A percentile compares a stretch with the other conserved stretches of the same genome.
phyloP scores from a whole-genome alignment of 2,329 filamentous ascomycete genomes.

The Pseudogymnoascus sp. region DNA sequence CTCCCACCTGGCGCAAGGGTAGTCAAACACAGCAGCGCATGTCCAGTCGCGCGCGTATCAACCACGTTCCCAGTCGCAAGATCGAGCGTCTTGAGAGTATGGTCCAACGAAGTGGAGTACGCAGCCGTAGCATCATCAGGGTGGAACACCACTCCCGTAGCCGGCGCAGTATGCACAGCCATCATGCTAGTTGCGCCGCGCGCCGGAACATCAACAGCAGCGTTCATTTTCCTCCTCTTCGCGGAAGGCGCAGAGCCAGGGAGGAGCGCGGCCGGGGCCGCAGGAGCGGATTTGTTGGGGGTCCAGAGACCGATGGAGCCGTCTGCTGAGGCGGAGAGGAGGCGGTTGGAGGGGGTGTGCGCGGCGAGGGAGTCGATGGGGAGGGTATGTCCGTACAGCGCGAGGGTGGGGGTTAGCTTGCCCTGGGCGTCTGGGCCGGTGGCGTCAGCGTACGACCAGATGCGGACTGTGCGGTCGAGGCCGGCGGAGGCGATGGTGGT shows the following conservation, averaged over 20 bases:
- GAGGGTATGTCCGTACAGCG: constrained; percentile 75
- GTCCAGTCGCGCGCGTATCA: constrained; percentile 73
- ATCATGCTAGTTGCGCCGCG: constrained; percentile 73
- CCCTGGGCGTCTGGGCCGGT: constrained; percentile 25
- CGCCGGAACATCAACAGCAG: constrained; percentile 46
- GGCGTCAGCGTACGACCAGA: constrained; percentile 78
- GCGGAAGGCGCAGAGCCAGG: constrained; percentile 53
- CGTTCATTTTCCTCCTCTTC: constrained; percentile 67
- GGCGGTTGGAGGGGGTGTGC: constrained; percentile 62
- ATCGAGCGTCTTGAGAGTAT: constrained; percentile 85
- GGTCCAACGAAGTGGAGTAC: constrained; percentile 87
- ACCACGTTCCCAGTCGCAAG: constrained; percentile 72
- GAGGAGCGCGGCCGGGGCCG: constrained; percentile 61
- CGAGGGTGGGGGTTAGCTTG: constrained; percentile 62
- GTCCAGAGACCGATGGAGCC: constrained; percentile 84
- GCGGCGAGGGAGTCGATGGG: constrained; percentile 68
- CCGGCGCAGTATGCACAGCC: constrained; percentile 59
- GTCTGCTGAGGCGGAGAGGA: constrained; percentile 81
- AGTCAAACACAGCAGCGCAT: constrained; percentile 72
- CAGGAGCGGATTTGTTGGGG: constrained; percentile 65
- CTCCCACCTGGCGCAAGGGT: constrained; percentile 54
- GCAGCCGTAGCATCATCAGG: constrained; percentile 77
- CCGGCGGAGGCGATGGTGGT: constrained; percentile 75
- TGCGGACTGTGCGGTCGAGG: constrained; percentile 73
- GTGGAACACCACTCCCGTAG: constrained; percentile 78